A percentile compares a stretch with the other conserved stretches of the same genome.
Conservation (phyloP, 768 basidiomycete species). For the Serendipita sp. region DNA sequence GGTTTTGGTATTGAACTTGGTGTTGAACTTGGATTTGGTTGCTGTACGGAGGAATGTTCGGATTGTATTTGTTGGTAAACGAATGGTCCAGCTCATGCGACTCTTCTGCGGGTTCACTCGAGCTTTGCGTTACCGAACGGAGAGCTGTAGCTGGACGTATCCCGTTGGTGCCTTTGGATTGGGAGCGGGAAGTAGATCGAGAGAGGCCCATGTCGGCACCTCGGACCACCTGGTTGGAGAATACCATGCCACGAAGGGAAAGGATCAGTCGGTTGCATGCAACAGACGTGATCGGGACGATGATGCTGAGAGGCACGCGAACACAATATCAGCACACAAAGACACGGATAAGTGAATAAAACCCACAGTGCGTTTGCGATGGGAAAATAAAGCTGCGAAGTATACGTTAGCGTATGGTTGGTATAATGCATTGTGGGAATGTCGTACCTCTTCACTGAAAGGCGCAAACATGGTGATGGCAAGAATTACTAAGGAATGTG, state of each 20-base stretch:
- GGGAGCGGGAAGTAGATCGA: neutral
- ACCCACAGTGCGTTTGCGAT: neutral
- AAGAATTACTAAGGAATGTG: neutral
- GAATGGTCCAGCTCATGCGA: no score
- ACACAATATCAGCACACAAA: neutral
- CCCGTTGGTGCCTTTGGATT: neutral
- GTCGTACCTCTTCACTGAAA: neutral
- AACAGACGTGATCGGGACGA: neutral
- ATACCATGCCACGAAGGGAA: slow-evolving; percentile 3
- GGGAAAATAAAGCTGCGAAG: neutral
- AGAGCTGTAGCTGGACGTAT: no score
- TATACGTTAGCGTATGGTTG: neutral
- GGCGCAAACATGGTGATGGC: slow-evolving; percentile 2
- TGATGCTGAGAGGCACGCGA: neutral
- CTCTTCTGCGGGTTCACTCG: no score
- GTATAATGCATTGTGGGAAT: neutral
- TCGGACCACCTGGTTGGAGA: neutral
- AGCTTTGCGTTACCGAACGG: no score
- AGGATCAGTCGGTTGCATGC: neutral
- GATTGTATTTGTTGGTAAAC: no score
- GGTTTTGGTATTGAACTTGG: no score
- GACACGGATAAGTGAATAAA: neutral
- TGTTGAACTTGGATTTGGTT: no score
- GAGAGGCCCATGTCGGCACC: neutral
- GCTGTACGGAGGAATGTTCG: no score